These are phyloP conservation scores for Bretziella fagacearum DNA, from an alignment of 2,329 filamentous ascomycete species.

Conservation along the genomic window DNA sequence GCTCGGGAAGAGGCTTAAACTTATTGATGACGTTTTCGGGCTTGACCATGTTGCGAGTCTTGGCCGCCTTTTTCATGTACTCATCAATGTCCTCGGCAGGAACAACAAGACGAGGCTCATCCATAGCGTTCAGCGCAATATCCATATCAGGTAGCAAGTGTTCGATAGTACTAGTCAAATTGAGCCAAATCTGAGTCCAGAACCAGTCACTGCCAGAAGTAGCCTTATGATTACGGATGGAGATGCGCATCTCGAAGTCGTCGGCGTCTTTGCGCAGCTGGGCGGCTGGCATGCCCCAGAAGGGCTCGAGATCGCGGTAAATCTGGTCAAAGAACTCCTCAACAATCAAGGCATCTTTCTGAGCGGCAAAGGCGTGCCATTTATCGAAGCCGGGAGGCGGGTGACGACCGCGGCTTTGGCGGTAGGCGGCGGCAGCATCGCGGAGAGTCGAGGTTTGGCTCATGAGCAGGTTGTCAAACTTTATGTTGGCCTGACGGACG, in stretches of 20 bases:
- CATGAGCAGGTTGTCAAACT: conserved; percentile 27
- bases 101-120: conserved; percentile 47
- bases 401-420: conserved; percentile 38
- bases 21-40: conserved; percentile 28
- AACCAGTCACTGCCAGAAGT: conserved; percentile 37
- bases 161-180: conserved; percentile 36
- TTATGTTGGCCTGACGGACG: conserved; percentile 29
- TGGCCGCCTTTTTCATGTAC: conserved; percentile 35
- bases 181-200: conserved; percentile 40
- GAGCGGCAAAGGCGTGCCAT: conserved; percentile 39
- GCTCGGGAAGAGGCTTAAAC: conserved; percentile 28
- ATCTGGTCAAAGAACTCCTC: conserved; percentile 50
- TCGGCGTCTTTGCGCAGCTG: conserved; percentile 34
- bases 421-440: conserved; percentile 38
- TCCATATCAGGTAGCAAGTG: conserved; percentile 48
- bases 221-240: conserved; percentile 35
- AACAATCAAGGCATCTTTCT: conserved; percentile 37
- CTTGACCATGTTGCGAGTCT: conserved; percentile 28
- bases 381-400: conserved; percentile 46
- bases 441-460: conserved; percentile 32
- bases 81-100: conserved; percentile 44
- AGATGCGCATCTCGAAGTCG: conserved; percentile 45
- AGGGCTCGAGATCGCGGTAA: conserved; percentile 42
- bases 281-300: conserved; percentile 35
- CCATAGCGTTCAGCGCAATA: conserved; percentile 48